Base-by-base conservation (phyloP, 371 early-diverging fungal genomes). In the Umbelopsis sp. region DNA sequence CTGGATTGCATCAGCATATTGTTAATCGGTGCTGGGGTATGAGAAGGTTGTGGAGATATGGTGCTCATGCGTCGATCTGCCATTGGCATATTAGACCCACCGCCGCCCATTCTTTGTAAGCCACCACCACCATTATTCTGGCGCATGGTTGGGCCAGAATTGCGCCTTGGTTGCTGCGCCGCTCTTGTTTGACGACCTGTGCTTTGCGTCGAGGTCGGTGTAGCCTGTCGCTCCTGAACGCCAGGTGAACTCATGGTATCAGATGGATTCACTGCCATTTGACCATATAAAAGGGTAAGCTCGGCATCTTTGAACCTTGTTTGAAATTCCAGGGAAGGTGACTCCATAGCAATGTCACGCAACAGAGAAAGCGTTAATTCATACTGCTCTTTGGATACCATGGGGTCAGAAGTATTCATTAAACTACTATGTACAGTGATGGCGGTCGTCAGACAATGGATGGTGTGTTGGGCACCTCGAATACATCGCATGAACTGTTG, bases 401-500 rank as follows among this genome's bases (percentile, higher is more conserved):
- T 52, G 0, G 12, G 16, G 10, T 70, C 63, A 29, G 53, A 62
- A 29, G 68, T 65, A 1, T 32, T 18, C 72, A 78, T 80, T 52
- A 74, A 76, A 45, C 76, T 72, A 11, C 74, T 72, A 62, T 84
- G 84, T 3, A 81, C 75, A 20, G 79, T 77, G 0, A 73, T 70
- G 11, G 84, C 84, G 44, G 72, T 66, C 2, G 81, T 67, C 1
- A 81, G 50, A 53, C 81, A 84, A 63, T 80, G 77, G 22, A 81
- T 81, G 4, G 79, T 70, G 45, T 76, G 75, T 29, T 84, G 84
- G 8, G 76, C 73, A 10, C 84, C 84, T 37, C 80, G 64, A 0
- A 70, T 70, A 9, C 79, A 79, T 41, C 74, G 76, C 29, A 67
- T 69, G 41, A 81, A 79, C 9, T 67, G 70, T 22, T 75, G 71